Conservation (phyloP, 1,139 yeast genomes). For the Yamadazyma jaroonii region DNA sequence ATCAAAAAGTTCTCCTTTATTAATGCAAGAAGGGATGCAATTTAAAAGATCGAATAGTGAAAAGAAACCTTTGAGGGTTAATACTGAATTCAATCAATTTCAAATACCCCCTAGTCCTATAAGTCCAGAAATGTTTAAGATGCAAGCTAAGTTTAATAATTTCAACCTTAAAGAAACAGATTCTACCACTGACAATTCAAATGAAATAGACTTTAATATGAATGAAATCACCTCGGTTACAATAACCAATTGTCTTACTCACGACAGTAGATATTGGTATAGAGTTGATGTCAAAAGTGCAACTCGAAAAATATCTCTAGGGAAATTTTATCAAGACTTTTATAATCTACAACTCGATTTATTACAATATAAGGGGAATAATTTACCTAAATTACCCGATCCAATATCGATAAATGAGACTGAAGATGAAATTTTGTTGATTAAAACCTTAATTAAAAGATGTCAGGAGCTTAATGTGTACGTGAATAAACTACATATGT, state of each 20-base stretch:
- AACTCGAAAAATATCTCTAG: constrained; percentile 27
- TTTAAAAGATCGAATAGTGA: constrained; percentile 3
- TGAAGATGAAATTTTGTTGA: constrained; percentile 9
- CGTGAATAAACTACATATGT: constrained; percentile 23
- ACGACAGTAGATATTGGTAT: constrained; percentile 43
- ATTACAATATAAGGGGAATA: constrained; percentile 9
- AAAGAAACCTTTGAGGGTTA: background rate
- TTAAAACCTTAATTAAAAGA: constrained; percentile 20
- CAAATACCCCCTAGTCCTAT: constrained; percentile 4
- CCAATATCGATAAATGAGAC: constrained; percentile 30
- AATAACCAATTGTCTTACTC: constrained; percentile 38
- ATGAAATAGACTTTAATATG: background rate
- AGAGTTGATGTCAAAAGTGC: constrained; percentile 37
- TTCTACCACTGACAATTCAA: background rate
- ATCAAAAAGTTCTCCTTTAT: constrained; percentile 4
- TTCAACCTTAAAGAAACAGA: background rate
- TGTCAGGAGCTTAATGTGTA: constrained; percentile 36
- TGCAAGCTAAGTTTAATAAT: background rate
- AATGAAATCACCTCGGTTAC: constrained; percentile 12
- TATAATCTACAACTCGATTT: constrained; percentile 37
- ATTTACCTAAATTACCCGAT: constrained; percentile 42
- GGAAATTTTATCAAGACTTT: constrained; percentile 45
- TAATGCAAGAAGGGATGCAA: background rate
- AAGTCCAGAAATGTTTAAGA: constrained; percentile 5
- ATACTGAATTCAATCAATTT: background rate